Base-by-base conservation (phyloP, 805 yeast species). In the Metschnikowia santaceciliae region DNA sequence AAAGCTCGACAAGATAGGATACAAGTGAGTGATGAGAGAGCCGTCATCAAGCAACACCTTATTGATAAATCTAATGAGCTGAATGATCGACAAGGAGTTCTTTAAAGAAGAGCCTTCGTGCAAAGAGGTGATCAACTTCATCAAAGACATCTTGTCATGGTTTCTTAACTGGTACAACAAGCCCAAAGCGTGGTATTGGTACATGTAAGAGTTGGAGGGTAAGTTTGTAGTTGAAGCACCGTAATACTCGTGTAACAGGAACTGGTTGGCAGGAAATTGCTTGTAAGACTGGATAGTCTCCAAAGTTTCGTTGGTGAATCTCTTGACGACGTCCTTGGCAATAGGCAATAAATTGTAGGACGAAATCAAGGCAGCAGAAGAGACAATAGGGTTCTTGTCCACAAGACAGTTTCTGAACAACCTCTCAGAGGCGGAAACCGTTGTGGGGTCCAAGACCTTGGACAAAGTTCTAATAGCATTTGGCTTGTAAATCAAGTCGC, bases 121-220 rank as follows among this genome's bases (percentile, higher is more conserved):
- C 61, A 88, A 82, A 53, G 89, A 88, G 61, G 90, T 89, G 61
- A 91, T 86, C 75, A 94, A 76, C 69, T 92, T 92, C 79, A 89
- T 80, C 61, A 94, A 75, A 2, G 97, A 96, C 92, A 94, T 90
- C 61, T 87, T 85, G 66, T 94, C 99, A 67, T 87, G 96, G 62
- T 85, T 85, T 67, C 95, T 83, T 69, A 94, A 78, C 60, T 88
- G 87, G 67, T 90, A 91, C 60, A 95, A 74, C 61, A 94, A 78
- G 22, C 97, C 97, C 59, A 94, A 76, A 2, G 99, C 97, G 69
- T 94, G 98, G 71, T 92, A 94, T 75, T 94, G 98, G 52, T 96
- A 80, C 77, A 89, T 86, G 69, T 79, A 83, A 19, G 95, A 82
- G 41, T 92, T 83, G 15, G 82, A 74, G 46, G 92, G 86, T 54